These are phyloP conservation scores for Clathrospora elynae DNA, from an alignment of 2,329 filamentous ascomycete species.

Conservation along the genomic window DNA sequence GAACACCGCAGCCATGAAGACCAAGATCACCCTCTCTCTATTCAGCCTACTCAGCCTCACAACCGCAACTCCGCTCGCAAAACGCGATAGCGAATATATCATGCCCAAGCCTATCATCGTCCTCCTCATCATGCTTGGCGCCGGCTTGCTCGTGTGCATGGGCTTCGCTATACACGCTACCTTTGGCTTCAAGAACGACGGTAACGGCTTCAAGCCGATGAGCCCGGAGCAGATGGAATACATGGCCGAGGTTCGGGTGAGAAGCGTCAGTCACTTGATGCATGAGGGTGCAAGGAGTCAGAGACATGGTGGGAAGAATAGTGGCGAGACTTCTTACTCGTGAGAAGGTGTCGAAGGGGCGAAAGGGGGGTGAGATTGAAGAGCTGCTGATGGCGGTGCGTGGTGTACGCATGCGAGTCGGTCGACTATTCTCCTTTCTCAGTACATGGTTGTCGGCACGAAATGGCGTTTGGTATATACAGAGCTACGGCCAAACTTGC, in stretches of 20 bases:
- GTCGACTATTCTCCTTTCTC: too few relatives aligned
- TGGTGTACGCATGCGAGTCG: too few relatives aligned
- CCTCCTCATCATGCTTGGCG: conserved; percentile 26
- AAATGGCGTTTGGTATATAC: too few relatives aligned
- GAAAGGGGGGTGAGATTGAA: not conserved
- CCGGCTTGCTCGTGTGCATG: conserved; percentile 20
- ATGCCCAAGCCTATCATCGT: conserved; percentile 26
- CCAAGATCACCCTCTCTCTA: not conserved
- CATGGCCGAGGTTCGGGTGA: conserved; percentile 27
- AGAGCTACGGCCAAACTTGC: too few relatives aligned
- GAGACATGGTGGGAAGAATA: not conserved
- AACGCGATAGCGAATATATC: conserved; percentile 22
- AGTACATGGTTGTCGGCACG: too few relatives aligned
- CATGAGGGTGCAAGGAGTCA: conserved; percentile 11
- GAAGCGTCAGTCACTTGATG: conserved; percentile 23
- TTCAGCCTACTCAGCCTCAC: not conserved
- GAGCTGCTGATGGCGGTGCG: not conserved
- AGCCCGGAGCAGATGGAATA: conserved; percentile 25
- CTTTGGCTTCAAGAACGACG: conserved; percentile 18
- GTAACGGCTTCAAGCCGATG: conserved; percentile 16
- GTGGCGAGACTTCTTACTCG: not conserved
- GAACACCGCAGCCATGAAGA: too few relatives aligned
- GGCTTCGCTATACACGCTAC: conserved; percentile 26
- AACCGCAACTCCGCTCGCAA: conserved; percentile 10
- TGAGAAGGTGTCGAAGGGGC: not conserved